Conservation (phyloP, 2,329 filamentous ascomycete species). For the Drechslerella coelobrocha region DNA sequence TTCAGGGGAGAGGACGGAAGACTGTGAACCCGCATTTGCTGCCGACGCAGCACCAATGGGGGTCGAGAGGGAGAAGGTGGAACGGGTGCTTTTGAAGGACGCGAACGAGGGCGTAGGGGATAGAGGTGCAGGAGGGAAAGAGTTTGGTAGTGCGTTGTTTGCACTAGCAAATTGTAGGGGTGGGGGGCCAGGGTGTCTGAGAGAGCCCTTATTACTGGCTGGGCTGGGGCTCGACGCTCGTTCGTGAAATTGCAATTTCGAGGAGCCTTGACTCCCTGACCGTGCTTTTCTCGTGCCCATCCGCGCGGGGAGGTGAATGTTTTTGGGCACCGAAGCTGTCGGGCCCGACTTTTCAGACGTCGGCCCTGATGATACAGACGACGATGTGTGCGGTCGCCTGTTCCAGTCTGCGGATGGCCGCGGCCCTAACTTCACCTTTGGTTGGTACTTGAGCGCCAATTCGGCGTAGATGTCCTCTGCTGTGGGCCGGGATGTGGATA, state of each 20-base stretch:
- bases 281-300: conserved; percentile 67
- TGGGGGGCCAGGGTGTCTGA: conserved; percentile 51
- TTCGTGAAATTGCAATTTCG: conserved; percentile 50
- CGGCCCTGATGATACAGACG: conserved; percentile 58
- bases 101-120: conserved; percentile 49
- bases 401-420: conserved; percentile 73
- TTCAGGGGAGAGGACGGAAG: conserved; percentile 74
- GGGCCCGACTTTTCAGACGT: conserved; percentile 67
- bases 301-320: conserved; percentile 67
- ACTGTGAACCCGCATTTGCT: conserved; percentile 59
- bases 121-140: conserved; percentile 47
- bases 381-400: conserved; percentile 68
- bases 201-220: conserved; percentile 48
- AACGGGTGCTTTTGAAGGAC: conserved; percentile 57
- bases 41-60: conserved; percentile 60
- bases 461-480: conserved; percentile 61
- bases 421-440: conserved; percentile 88
- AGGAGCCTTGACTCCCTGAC: conserved; percentile 58
- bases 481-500: conserved; percentile 58
- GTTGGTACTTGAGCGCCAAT: conserved; percentile 62
- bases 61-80: conserved; percentile 57
- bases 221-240: not conserved
- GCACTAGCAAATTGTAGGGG: conserved; percentile 51
- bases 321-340: conserved; percentile 78
- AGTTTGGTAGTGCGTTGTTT: conserved; percentile 47